Percentiles rank a stretch among this genome's conserved stretches.
Evolutionary conservation across 2,329 filamentous ascomycete species (phyloP).

Genomic region (Macrophomina phaseolina): DNA sequence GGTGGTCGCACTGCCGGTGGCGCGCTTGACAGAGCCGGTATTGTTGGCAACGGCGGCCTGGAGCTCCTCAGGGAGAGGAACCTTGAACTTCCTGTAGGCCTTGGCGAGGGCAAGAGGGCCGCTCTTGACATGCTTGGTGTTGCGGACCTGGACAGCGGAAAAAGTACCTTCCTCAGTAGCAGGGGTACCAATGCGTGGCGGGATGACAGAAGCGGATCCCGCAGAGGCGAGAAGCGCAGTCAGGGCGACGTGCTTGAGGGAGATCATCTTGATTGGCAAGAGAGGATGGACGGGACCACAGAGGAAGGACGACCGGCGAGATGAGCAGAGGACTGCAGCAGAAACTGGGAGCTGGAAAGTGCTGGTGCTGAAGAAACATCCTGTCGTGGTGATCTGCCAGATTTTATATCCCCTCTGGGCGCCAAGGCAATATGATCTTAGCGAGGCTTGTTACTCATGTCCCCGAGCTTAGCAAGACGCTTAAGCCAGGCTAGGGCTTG

Average conservation of each 20-base stretch:
- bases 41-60: conserved; percentile 34
- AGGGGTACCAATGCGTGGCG: conserved; percentile 8
- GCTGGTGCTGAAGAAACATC: conserved; percentile 5
- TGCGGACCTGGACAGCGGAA: conserved; percentile 38
- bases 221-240: conserved; percentile 13
- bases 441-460: conserved; percentile 6
- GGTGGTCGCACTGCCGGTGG: conserved; percentile 37
- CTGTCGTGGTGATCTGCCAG: background rate
- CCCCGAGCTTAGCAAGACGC: conserved; percentile 16
- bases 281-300: background rate
- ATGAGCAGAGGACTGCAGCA: background rate
- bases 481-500: background rate
- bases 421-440: conserved; percentile 10
- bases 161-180: background rate
- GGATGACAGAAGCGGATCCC: conserved; percentile 6
- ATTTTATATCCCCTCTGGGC: conserved; percentile 14
- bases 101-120: conserved; percentile 47
- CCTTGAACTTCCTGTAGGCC: conserved; percentile 48
- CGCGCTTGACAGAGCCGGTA: conserved; percentile 32
- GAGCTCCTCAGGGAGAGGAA: conserved; percentile 38
- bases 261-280: background rate
- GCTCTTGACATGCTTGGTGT: conserved; percentile 41
- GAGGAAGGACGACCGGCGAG: background rate
- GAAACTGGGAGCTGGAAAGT: background rate
- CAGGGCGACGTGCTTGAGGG: background rate